Evolutionary conservation across 2,329 filamentous ascomycete genomes (phyloP).

Genomic region (Diaporthe caulivora): DNA sequence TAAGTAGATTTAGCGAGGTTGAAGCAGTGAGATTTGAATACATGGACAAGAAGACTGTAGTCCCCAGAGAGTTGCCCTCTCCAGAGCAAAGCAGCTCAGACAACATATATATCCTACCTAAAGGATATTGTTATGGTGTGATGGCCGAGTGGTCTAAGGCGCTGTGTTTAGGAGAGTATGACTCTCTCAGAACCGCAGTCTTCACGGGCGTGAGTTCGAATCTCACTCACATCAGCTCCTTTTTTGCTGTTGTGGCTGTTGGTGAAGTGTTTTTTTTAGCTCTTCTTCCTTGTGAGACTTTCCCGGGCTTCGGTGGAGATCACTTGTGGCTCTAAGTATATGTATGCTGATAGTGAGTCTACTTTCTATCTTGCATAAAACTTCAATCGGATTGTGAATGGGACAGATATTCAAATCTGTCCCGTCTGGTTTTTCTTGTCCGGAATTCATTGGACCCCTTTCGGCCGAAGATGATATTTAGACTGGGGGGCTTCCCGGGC

Average conservation of each 20-base stretch:
- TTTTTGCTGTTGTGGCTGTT: background rate
- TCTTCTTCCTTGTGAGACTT: background rate
- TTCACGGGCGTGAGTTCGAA: slow-evolving; percentile 22
- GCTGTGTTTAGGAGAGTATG: slow-evolving; percentile 4
- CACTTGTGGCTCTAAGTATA: background rate
- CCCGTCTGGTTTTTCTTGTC: too few relatives aligned
- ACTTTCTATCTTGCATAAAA: background rate
- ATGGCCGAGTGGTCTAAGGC: background rate
- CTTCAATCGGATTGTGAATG: too few relatives aligned
- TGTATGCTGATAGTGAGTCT: too few relatives aligned
- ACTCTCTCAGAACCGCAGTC: background rate
- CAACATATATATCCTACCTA: too few relatives aligned
- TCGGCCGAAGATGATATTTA: background rate
- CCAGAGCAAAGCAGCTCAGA: too few relatives aligned
- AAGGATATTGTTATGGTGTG: too few relatives aligned
- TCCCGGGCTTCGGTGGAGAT: background rate
- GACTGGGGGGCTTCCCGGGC: background rate
- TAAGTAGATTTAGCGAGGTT: too few relatives aligned
- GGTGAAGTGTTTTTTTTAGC: background rate
- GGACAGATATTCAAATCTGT: too few relatives aligned
- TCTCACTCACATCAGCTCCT: background rate
- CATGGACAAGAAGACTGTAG: too few relatives aligned
- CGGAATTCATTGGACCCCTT: too few relatives aligned
- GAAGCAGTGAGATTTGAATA: too few relatives aligned
- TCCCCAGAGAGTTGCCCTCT: too few relatives aligned